These are phyloP conservation scores for Fusarium sp. DNA, from an alignment of 2,329 filamentous ascomycete genomes.

Conservation along the genomic window DNA sequence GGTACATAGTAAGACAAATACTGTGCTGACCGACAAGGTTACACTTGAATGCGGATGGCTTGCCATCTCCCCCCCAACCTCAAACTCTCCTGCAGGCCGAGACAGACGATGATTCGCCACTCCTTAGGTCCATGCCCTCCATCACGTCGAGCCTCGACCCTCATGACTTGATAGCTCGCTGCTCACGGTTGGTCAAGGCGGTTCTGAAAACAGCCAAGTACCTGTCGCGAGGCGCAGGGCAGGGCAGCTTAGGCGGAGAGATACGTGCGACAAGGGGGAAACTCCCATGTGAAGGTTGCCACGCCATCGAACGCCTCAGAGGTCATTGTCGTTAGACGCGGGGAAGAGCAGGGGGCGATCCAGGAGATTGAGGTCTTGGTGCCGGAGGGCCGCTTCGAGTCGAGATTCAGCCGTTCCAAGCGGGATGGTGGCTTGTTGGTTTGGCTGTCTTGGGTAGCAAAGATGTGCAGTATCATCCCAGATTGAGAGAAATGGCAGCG, in stretches of 20 bases:
- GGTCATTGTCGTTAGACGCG: slow-evolving; percentile 14
- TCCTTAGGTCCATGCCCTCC: slow-evolving; percentile 19
- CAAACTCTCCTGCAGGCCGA: slow-evolving; percentile 30
- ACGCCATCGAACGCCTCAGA: slow-evolving; percentile 29
- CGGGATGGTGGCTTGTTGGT: slow-evolving; percentile 1
- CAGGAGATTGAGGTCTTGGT: background rate
- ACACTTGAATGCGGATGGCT: slow-evolving; percentile 30
- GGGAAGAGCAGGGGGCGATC: background rate
- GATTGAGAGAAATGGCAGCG: background rate
- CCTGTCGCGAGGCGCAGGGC: background rate
- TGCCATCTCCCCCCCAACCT: slow-evolving; percentile 21
- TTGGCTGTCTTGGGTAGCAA: background rate
- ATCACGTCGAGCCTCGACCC: slow-evolving; percentile 18
- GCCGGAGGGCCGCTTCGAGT: background rate
- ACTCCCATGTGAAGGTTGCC: slow-evolving; percentile 2
- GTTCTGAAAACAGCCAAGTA: slow-evolving; percentile 29
- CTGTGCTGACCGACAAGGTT: slow-evolving; percentile 33
- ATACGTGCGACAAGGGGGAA: slow-evolving; percentile 10
- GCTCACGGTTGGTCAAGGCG: slow-evolving; percentile 9
- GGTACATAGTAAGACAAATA: slow-evolving; percentile 33
- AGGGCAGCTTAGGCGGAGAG: background rate
- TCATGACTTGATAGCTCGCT: slow-evolving; percentile 21
- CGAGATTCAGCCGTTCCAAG: slow-evolving; percentile 5
- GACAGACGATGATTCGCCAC: slow-evolving; percentile 22
- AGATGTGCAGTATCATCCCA: background rate